Conservation (phyloP, 176 grass and related monocot species). For the Secale cereale region DNA sequence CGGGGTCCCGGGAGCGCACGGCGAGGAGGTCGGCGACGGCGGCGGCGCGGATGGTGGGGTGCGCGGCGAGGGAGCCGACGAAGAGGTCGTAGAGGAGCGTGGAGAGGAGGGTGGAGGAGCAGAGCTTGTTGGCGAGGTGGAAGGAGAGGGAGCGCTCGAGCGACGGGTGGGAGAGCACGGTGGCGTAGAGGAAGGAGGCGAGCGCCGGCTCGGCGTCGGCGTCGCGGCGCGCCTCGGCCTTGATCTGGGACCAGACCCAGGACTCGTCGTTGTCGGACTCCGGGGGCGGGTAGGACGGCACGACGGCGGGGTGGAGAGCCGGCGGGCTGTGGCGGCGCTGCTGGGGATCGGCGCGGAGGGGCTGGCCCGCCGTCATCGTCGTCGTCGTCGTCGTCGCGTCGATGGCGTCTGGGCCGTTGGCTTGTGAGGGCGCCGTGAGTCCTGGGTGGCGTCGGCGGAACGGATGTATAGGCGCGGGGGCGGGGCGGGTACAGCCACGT, state of each 20-base stretch:
- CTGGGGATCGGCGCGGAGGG: slow-evolving; percentile 1
- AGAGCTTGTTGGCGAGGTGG: slow-evolving; percentile 97
- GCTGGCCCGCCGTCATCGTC: slow-evolving; percentile 45
- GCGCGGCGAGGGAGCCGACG: slow-evolving; percentile 50
- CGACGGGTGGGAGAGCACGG: slow-evolving; percentile 78
- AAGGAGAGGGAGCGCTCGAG: slow-evolving; percentile 74
- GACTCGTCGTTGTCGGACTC: slow-evolving; percentile 70
- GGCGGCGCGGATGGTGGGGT: slow-evolving; percentile 51
- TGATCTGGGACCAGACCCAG: slow-evolving; percentile 93
- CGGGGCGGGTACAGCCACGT: background rate
- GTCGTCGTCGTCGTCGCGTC: background rate
- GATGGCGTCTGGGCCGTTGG: background rate
- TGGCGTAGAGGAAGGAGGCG: slow-evolving; percentile 85
- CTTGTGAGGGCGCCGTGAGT: background rate
- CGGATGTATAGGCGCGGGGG: background rate
- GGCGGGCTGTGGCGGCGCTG: background rate
- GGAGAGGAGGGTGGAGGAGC: slow-evolving; percentile 85
- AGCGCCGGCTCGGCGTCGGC: slow-evolving; percentile 87
- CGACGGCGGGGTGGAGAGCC: slow-evolving; percentile 11
- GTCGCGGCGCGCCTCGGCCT: slow-evolving; percentile 76
- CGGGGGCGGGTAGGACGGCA: slow-evolving; percentile 64
- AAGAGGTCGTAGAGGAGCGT: slow-evolving; percentile 94
- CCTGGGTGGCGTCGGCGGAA: background rate
- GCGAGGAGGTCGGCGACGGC: slow-evolving; percentile 75
- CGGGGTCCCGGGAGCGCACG: slow-evolving; percentile 61